Percentiles rank a stretch among this genome's conserved stretches.
Evolutionary conservation across 1,284 basidiomycete species (phyloP).

Genomic region (Cerioporus squamosus): DNA sequence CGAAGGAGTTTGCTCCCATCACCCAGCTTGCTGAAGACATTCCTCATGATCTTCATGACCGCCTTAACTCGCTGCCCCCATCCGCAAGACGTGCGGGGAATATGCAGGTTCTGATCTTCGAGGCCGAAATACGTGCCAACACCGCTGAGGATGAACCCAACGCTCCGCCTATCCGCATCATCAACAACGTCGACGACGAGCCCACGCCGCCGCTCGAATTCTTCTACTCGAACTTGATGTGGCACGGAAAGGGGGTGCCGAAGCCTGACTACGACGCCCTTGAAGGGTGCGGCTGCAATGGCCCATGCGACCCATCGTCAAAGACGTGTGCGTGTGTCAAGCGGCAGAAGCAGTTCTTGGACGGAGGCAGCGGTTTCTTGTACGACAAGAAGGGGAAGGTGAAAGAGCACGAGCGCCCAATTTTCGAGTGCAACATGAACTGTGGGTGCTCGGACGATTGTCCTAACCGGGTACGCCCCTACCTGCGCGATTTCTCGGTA

Average conservation of each 20-base stretch:
- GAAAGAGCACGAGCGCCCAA: slow-evolving; percentile 57
- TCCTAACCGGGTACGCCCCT: slow-evolving; percentile 70
- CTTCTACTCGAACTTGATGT: slow-evolving; percentile 77
- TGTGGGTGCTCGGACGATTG: slow-evolving; percentile 86
- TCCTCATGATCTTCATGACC: slow-evolving; percentile 37
- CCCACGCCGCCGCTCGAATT: slow-evolving; percentile 78
- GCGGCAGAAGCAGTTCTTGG: slow-evolving; percentile 53
- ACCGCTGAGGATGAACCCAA: slow-evolving; percentile 59
- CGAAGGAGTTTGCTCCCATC: slow-evolving; percentile 27
- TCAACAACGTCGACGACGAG: slow-evolving; percentile 68
- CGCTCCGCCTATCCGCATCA: slow-evolving; percentile 67
- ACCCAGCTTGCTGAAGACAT: slow-evolving; percentile 33
- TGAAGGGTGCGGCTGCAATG: slow-evolving; percentile 73
- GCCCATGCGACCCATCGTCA: slow-evolving; percentile 71
- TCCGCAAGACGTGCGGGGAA: slow-evolving; percentile 25
- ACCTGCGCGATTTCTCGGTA: neutral
- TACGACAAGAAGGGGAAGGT: slow-evolving; percentile 67
- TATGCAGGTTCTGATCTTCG: slow-evolving; percentile 36
- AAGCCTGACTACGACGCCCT: slow-evolving; percentile 63
- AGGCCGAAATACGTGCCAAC: slow-evolving; percentile 36
- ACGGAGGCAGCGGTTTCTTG: slow-evolving; percentile 55
- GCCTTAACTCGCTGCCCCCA: slow-evolving; percentile 31
- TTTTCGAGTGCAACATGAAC: slow-evolving; percentile 87
- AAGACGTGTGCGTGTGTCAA: slow-evolving; percentile 70
- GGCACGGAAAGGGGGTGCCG: slow-evolving; percentile 69